phyloP scores from a whole-genome alignment of 306 rosid genomes.

The Pterocarpus santalinus region DNA sequence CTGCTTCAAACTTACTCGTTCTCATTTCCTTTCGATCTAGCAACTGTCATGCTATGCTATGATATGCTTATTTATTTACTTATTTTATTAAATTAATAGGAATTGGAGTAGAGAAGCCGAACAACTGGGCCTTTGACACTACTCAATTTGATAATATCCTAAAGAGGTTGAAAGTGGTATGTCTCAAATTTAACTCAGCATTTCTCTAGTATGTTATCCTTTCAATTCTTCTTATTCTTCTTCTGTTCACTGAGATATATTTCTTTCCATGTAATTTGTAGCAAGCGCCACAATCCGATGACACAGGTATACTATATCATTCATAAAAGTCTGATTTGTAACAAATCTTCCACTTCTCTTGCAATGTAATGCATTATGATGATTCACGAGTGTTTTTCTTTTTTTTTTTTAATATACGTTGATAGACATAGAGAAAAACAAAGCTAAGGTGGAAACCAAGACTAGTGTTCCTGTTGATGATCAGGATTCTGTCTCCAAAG shows the following conservation, averaged over 20 bases:
- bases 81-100: constrained; percentile 50
- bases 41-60: background rate
- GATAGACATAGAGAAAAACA: constrained; percentile 46
- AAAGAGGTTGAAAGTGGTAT: constrained; percentile 94
- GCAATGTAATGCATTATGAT: constrained; percentile 24
- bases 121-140: constrained; percentile 94
- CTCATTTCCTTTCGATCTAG: background rate
- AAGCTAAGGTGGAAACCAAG: constrained; percentile 54
- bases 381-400: background rate
- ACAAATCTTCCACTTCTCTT: background rate
- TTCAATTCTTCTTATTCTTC: background rate
- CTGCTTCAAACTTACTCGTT: background rate
- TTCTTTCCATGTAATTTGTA: constrained; percentile 39
- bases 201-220: background rate
- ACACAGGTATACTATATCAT: constrained; percentile 55
- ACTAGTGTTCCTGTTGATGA: constrained; percentile 47
- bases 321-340: background rate
- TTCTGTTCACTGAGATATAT: background rate
- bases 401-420: background rate
- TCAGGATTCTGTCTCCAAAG: constrained; percentile 57
- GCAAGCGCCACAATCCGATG: constrained; percentile 72
- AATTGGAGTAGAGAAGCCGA: constrained; percentile 89
- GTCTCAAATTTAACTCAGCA: constrained; percentile 2
- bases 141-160: constrained; percentile 89
- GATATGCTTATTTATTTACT: background rate